Conservation (phyloP, 495 filamentous ascomycete species). For the Neohortaea acidophila region DNA sequence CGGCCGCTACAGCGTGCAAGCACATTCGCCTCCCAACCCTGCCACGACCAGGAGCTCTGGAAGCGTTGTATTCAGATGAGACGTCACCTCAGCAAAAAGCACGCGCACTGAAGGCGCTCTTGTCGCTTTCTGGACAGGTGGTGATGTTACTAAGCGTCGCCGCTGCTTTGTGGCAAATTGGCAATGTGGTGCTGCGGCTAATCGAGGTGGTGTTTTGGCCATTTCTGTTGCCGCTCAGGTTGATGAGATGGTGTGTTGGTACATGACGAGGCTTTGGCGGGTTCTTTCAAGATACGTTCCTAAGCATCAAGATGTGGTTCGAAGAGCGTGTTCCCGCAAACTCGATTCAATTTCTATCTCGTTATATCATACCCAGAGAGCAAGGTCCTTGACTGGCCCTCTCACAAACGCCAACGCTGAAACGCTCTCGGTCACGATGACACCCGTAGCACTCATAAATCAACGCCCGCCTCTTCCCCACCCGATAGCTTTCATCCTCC, state of each 20-base stretch:
- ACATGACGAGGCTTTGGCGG: too few species aligned
- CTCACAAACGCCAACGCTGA: too few species aligned
- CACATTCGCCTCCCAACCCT: neutral
- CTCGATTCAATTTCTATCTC: too few species aligned
- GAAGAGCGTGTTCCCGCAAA: too few species aligned
- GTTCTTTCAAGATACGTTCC: too few species aligned
- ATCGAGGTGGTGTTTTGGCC: constrained; percentile 11
- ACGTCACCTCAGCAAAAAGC: constrained; percentile 7
- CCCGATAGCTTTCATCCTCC: constrained; percentile 68
- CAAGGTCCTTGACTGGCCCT: too few species aligned
- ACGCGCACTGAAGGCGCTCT: constrained; percentile 1
- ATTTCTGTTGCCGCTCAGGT: constrained; percentile 2
- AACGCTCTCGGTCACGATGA: too few species aligned
- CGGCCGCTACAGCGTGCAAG: neutral
- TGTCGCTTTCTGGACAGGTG: neutral
- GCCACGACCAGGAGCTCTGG: neutral
- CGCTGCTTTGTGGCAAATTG: constrained; percentile 1
- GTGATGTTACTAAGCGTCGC: neutral
- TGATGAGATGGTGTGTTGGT: constrained; percentile 7
- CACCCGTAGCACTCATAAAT: too few species aligned
- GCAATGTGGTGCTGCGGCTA: constrained; percentile 1
- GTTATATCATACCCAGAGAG: too few species aligned
- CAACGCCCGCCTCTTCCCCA: constrained; percentile 51
- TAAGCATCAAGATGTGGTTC: too few species aligned
- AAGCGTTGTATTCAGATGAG: neutral